phyloP scores from a whole-genome alignment of 116 monocot genomes.

The Phalaenopsis hybrid region DNA sequence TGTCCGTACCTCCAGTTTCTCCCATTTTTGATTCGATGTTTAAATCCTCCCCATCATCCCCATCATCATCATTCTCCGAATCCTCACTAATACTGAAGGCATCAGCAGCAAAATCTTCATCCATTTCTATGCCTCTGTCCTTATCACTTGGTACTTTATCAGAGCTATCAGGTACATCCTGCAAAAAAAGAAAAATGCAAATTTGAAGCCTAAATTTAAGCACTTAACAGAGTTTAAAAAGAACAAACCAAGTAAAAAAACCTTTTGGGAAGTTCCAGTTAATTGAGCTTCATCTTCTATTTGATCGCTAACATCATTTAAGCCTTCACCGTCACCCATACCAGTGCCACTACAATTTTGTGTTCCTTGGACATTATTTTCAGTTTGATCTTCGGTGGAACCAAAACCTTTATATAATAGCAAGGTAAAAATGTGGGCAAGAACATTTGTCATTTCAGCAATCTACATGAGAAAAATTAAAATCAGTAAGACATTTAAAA shows the following conservation, averaged over 20 bases:
- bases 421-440: constrained; percentile 50
- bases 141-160: constrained; percentile 37
- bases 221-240: not conserved
- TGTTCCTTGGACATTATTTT: constrained; percentile 26
- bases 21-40: constrained; percentile 84
- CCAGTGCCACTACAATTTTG: constrained; percentile 75
- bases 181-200: constrained; percentile 22
- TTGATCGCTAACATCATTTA: constrained; percentile 78
- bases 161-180: constrained; percentile 46
- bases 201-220: not conserved
- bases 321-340: constrained; percentile 90
- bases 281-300: constrained; percentile 78
- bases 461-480: constrained; percentile 37
- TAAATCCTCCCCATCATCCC: constrained; percentile 50
- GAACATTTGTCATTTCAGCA: constrained; percentile 54
- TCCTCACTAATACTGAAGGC: constrained; percentile 70
- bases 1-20: constrained; percentile 36
- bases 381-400: constrained; percentile 33
- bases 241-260: constrained; percentile 12
- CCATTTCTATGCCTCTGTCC: constrained; percentile 85
- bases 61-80: constrained; percentile 46
- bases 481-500: not conserved
- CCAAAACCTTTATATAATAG: constrained; percentile 84
- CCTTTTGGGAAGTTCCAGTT: constrained; percentile 52
- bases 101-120: constrained; percentile 84